phyloP scores from a whole-genome alignment of 1,139 yeast genomes.

The Debaryomyces sp. region DNA sequence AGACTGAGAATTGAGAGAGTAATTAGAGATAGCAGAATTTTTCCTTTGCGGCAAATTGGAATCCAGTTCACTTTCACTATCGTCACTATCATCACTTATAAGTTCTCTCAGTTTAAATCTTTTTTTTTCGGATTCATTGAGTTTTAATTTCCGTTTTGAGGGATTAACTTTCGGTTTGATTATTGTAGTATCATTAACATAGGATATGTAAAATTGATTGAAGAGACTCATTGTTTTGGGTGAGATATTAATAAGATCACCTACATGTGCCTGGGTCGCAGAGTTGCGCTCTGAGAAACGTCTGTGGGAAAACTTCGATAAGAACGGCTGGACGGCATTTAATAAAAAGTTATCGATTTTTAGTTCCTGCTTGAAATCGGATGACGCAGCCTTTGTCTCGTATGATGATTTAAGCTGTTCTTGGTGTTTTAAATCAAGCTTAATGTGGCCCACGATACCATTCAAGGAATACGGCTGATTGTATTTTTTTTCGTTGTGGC shows the following conservation, averaged over 20 bases:
- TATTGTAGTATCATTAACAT: conserved; percentile 16
- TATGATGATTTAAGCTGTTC: background rate
- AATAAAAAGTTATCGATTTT: conserved; percentile 11
- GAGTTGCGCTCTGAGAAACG: background rate
- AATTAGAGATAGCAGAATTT: background rate
- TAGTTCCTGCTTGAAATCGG: conserved; percentile 9
- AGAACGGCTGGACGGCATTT: conserved; percentile 14
- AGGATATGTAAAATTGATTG: conserved; percentile 17
- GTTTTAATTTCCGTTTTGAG: background rate
- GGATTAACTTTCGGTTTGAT: conserved; percentile 4
- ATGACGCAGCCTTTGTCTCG: background rate
- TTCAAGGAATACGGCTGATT: conserved; percentile 14
- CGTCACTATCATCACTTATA: background rate
- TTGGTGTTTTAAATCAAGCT: background rate
- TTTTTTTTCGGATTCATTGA: conserved; percentile 5
- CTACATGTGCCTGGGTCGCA: background rate
- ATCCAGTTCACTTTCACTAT: conserved; percentile 5
- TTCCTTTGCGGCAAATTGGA: background rate
- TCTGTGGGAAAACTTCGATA: conserved; percentile 2
- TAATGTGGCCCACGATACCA: conserved; percentile 13
- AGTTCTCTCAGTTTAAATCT: conserved; percentile 12
- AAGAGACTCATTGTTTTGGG: conserved; percentile 14
- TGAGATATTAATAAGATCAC: conserved; percentile 6
- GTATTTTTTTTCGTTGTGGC: conserved; percentile 15
- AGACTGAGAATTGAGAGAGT: background rate